These are phyloP conservation scores for Talaromyces amestolkiae DNA, from an alignment of 2,329 filamentous ascomycete genomes.

Conservation along the genomic window DNA sequence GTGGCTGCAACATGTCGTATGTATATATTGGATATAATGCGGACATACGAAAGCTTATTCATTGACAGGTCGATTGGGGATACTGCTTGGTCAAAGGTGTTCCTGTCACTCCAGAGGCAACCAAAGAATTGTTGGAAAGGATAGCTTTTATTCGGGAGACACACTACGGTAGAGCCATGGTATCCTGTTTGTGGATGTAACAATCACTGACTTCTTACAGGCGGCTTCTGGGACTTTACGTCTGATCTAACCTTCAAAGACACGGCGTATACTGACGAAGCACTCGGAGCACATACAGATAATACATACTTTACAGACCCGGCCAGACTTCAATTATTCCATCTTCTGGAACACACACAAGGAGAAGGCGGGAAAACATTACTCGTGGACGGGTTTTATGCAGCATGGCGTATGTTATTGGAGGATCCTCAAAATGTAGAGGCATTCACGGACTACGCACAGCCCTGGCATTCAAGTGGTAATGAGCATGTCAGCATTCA, in stretches of 20 bases:
- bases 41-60: background rate
- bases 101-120: conserved; percentile 67
- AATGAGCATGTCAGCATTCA: conserved; percentile 80
- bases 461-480: conserved; percentile 81
- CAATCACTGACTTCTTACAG: conserved; percentile 26
- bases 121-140: conserved; percentile 69
- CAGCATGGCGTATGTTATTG: conserved; percentile 58
- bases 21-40: conserved; percentile 14
- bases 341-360: conserved; percentile 75
- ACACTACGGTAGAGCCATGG: conserved; percentile 69
- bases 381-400: conserved; percentile 82
- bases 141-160: conserved; percentile 87
- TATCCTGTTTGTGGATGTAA: background rate
- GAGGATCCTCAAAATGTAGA: conserved; percentile 58
- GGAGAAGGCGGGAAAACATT: conserved; percentile 69
- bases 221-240: conserved; percentile 80
- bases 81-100: conserved; percentile 74
- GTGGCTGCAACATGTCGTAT: conserved; percentile 62
- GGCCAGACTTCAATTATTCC: conserved; percentile 86
- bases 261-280: conserved; percentile 85
- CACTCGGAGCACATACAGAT: conserved; percentile 83
- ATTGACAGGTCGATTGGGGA: conserved; percentile 62
- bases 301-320: conserved; percentile 95
- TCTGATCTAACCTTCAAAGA: conserved; percentile 84
- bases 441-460: conserved; percentile 54